phyloP scores from a whole-genome alignment of 371 early-diverging fungal genomes.

The Mortierella sp. region DNA sequence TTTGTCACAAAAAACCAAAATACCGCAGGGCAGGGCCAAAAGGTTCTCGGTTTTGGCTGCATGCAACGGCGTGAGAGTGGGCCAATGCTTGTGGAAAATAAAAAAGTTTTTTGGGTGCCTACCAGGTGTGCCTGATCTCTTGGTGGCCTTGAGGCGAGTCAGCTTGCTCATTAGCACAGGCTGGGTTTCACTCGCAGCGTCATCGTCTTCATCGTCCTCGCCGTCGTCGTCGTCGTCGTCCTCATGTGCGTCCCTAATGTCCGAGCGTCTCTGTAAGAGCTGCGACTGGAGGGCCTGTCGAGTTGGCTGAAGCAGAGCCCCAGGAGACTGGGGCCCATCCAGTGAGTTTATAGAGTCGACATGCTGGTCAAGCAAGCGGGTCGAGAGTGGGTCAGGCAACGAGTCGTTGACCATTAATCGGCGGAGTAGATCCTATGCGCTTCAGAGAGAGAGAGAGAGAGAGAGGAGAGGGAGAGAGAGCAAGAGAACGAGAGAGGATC shows the following conservation, averaged over 20 bases:
- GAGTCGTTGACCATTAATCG: constrained; percentile 51
- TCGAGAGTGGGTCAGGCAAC: constrained; percentile 41
- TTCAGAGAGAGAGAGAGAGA: constrained; percentile 1
- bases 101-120: constrained; percentile 7
- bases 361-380: constrained; percentile 23
- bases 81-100: no score
- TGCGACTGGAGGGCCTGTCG: constrained; percentile 16
- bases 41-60: no score
- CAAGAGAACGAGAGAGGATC: background rate
- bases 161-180: constrained; percentile 26
- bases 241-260: constrained; percentile 7
- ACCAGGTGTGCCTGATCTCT: constrained; percentile 6
- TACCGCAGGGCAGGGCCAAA: no score
- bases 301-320: constrained; percentile 7
- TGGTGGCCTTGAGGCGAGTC: constrained; percentile 14
- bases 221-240: constrained; percentile 9
- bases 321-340: constrained; percentile 13
- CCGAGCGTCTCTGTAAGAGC: background rate
- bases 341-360: constrained; percentile 35
- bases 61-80: no score
- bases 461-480: background rate
- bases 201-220: constrained; percentile 24
- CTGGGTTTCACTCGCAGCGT: constrained; percentile 17
- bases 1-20: no score
- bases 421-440: constrained; percentile 4